Percentiles rank a stretch among this genome's conserved stretches.
Conservation (phyloP, 768 basidiomycete genomes). For the Kwoniella shandongensis region DNA sequence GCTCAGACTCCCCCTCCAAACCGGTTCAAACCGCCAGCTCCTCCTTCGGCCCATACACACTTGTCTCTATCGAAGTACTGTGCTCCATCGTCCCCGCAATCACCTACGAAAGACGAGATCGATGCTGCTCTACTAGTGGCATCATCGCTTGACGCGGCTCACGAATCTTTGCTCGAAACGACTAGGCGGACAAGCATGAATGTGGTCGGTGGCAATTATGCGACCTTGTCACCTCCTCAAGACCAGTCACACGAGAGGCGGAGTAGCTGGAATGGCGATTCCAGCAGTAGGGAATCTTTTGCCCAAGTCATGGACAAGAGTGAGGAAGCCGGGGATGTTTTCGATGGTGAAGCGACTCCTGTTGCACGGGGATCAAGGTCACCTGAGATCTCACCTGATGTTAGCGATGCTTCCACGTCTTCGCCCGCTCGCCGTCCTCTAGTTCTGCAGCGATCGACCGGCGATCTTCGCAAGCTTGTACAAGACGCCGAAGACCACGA, state of each 20-base stretch:
- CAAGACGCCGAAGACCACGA: slow-evolving; percentile 23
- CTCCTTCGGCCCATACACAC: slow-evolving; percentile 46
- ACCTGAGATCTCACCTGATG: slow-evolving; percentile 10
- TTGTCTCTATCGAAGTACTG: slow-evolving; percentile 50
- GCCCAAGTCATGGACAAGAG: slow-evolving; percentile 20
- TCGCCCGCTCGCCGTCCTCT: slow-evolving; percentile 24
- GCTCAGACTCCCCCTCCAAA: slow-evolving; percentile 31
- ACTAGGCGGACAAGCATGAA: slow-evolving; percentile 28
- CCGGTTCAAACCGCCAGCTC: slow-evolving; percentile 34
- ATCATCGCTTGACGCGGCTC: slow-evolving; percentile 5
- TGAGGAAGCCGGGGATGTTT: slow-evolving; percentile 3
- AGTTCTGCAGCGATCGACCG: slow-evolving; percentile 35
- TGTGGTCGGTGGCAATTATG: slow-evolving; percentile 41
- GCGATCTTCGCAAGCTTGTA: slow-evolving; percentile 34
- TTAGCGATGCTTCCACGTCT: slow-evolving; percentile 11
- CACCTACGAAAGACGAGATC: slow-evolving; percentile 36
- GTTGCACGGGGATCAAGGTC: slow-evolving; percentile 33
- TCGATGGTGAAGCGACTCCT: slow-evolving; percentile 42
- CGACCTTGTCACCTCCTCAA: slow-evolving; percentile 29
- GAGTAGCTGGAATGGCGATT: slow-evolving; percentile 48
- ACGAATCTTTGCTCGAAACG: slow-evolving; percentile 6
- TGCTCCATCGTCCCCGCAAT: slow-evolving; percentile 50
- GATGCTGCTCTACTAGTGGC: slow-evolving; percentile 2
- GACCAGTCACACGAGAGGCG: slow-evolving; percentile 34
- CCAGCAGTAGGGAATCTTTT: slow-evolving; percentile 40